These are phyloP conservation scores for Erysimum cheiranthoides DNA, from an alignment of 345 rosid genomes.

Conservation along the genomic window DNA sequence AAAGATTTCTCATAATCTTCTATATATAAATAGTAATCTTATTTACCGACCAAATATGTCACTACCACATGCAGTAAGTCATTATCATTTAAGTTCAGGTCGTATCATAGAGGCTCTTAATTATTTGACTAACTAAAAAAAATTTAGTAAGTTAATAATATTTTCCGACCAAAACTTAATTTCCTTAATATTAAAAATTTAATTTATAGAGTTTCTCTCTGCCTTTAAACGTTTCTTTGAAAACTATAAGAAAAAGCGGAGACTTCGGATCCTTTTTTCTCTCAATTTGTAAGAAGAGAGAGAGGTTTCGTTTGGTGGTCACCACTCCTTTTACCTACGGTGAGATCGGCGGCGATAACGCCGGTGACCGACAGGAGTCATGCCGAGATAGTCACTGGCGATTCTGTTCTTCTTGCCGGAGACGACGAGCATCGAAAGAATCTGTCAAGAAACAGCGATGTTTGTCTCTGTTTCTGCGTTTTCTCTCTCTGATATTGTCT, in stretches of 20 bases:
- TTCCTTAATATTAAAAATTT: conserved; percentile 11
- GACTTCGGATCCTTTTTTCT: conserved; percentile 45
- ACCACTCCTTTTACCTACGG: conserved; percentile 34
- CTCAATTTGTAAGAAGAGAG: conserved; percentile 32
- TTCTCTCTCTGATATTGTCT: conserved; percentile 28
- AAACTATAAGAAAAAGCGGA: conserved; percentile 48
- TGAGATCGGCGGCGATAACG: conserved; percentile 29
- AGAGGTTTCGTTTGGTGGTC: conserved; percentile 29
- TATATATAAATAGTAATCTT: not conserved
- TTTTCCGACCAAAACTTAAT: conserved; percentile 31
- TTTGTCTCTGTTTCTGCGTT: conserved; percentile 37
- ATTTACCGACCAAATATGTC: conserved; percentile 38
- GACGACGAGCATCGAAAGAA: conserved; percentile 34
- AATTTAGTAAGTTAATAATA: not conserved
- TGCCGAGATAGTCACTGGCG: conserved; percentile 15
- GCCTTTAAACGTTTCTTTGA: conserved; percentile 36
- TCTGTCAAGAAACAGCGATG: conserved; percentile 31
- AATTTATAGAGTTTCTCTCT: not conserved
- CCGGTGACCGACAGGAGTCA: conserved; percentile 28
- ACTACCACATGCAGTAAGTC: conserved; percentile 45
- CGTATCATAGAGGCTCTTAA: not conserved
- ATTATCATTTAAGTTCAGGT: conserved; percentile 13
- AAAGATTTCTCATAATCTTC: not conserved
- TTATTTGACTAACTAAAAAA: conserved; percentile 1
- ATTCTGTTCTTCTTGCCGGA: conserved; percentile 35